phyloP scores from a whole-genome alignment of 2,329 filamentous ascomycete species.

The Colletotrichum navitas region DNA sequence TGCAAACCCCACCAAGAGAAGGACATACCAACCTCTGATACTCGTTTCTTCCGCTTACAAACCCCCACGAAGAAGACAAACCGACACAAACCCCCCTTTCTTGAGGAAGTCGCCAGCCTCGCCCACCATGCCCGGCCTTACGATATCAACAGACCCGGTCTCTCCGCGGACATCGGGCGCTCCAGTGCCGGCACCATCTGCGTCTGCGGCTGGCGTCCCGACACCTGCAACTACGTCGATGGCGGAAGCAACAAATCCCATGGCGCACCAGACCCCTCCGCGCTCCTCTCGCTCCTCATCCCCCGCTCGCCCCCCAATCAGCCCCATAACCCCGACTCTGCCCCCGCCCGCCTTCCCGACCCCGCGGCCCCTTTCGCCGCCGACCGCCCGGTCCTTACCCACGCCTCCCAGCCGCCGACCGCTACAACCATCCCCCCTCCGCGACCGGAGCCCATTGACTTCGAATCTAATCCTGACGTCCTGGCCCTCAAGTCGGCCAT shows the following conservation, averaged over 20 bases:
- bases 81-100: neutral
- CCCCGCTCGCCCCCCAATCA: conserved; percentile 64
- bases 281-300: conserved; percentile 54
- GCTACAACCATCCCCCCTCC: conserved; percentile 58
- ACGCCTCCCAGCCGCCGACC: conserved; percentile 58
- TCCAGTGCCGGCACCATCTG: conserved; percentile 13
- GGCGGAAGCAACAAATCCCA: conserved; percentile 22
- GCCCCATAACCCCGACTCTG: conserved; percentile 67
- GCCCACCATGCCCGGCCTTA: conserved; percentile 49
- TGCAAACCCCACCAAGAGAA: conserved; percentile 34
- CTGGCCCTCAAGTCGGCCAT: conserved; percentile 89
- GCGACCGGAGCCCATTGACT: conserved; percentile 66
- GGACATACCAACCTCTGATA: conserved; percentile 15
- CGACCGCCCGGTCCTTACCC: conserved; percentile 57
- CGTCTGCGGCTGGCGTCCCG: conserved; percentile 15
- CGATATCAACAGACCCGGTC: conserved; percentile 45
- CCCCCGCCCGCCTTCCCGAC: conserved; percentile 52
- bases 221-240: conserved; percentile 14
- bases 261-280: conserved; percentile 34
- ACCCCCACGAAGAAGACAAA: conserved; percentile 16
- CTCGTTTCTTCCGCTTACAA: conserved; percentile 15
- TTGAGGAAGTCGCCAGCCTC: conserved; percentile 27
- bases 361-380: conserved; percentile 48
- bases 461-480: conserved; percentile 82
- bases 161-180: conserved; percentile 44